Base-by-base conservation (phyloP, 805 yeast species). In the Saccharomycopsis vini region DNA sequence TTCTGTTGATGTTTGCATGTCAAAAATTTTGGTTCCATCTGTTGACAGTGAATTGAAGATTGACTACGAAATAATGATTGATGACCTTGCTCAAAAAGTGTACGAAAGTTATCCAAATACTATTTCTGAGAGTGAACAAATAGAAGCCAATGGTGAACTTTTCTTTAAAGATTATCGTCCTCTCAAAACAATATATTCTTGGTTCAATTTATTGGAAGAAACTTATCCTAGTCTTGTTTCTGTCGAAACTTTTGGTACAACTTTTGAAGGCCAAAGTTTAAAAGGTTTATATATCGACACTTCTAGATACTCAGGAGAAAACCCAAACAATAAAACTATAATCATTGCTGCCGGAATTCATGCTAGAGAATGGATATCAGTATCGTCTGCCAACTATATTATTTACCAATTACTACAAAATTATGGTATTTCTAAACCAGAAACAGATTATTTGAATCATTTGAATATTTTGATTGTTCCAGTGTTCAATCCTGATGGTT, bases 401-500 rank as follows among this genome's bases (percentile, higher is more conserved):
- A 54, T 79, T 18, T 66, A 66, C 55, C 60, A 68, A 58, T 49
- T 85, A 47, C 54, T 77, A 39, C 57, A 64, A 28, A 68, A 66
- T 38, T 74, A 70, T 52, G 77, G 73, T 19, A 51, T 52, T 0
- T 2, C 13, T 13, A 59, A 57, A 15, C 65, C 67, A 39, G 75
- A 70, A 45, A 65, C 66, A 3, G 61, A 59, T 26, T 76, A 66
- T 47, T 60, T 86, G 47, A 64, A 77, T 37, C 63, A 75, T 36
- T 60, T 85, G 46, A 90, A 86, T 54, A 82, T 83, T 53, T 59
- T 84, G 28, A 77, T 88, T 51, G 69, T 87, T 24, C 97, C 97
- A 0, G 84, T 86, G 10, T 73, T 79, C 60, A 88, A 88, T 56
- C 95, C 95, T 1, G 97, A 88, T 62, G 97, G 97, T 0, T 88